Conservation (phyloP, 257 asterid species). For the Jasminum sambac region DNA sequence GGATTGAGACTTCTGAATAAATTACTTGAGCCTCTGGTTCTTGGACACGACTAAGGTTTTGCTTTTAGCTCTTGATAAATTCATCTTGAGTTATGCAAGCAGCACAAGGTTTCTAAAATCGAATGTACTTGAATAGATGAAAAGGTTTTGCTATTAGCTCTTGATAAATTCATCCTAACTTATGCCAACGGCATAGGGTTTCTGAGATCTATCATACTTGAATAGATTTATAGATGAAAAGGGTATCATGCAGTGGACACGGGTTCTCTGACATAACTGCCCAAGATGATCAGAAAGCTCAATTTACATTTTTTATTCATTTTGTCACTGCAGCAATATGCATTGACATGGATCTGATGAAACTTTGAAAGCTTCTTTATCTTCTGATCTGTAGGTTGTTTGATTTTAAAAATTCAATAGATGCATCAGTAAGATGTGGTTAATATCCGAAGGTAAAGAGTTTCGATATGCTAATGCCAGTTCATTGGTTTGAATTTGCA, state of each 20-base stretch:
- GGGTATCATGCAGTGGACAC: slow-evolving; percentile 1
- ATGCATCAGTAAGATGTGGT: slow-evolving; percentile 13
- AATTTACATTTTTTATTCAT: background rate
- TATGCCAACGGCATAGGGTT: too few species aligned
- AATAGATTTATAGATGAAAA: too few species aligned
- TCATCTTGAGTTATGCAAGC: background rate
- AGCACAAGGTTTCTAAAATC: background rate
- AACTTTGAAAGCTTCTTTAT: background rate
- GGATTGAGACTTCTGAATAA: background rate
- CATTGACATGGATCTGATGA: background rate
- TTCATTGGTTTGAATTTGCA: slow-evolving; percentile 25
- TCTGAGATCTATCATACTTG: too few species aligned
- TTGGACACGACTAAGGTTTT: slow-evolving; percentile 4
- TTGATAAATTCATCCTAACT: too few species aligned
- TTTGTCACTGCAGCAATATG: too few species aligned
- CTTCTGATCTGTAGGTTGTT: slow-evolving; percentile 12
- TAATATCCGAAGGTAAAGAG: slow-evolving; percentile 10
- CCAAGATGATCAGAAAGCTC: slow-evolving; percentile 2
- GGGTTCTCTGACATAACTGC: slow-evolving; percentile 13
- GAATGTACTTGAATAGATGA: background rate
- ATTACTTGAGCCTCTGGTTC: slow-evolving; percentile 5
- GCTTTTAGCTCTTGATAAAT: slow-evolving; percentile 1
- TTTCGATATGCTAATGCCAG: slow-evolving; percentile 12
- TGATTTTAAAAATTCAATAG: slow-evolving; percentile 11
- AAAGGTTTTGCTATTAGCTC: background rate